Evolutionary conservation across 1,139 yeast genomes (phyloP), one percentile per base, ranked within the genome.

Genomic region (Blastobotrys illinoisensis): DNA sequence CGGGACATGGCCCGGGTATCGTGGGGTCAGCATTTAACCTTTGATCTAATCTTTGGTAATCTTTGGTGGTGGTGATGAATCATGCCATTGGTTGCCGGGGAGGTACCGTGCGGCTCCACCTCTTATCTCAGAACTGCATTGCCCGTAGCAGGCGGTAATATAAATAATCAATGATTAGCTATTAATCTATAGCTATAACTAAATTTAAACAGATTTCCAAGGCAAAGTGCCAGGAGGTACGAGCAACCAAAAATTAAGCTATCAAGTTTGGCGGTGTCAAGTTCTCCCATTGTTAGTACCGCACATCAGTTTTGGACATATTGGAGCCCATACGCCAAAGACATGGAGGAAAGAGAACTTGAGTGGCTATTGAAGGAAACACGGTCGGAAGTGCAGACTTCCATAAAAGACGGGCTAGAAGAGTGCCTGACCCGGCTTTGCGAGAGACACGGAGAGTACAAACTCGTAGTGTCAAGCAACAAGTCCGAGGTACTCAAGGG

Each of bases 1-100:
- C 1, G 96, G 96, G 6, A 91, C 84, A 68, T 91, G 96, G 1
- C 89, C 93, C 0, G 87, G 85, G 65, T 89, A 89, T 5, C 46
- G 40, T 20, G 28, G 21, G 18, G 18, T 43, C 51, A 48, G 24
- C 44, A 28, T 46, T 13, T 23, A 21, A 5, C 4, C 18, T 26
- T 18, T 14, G 5, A 2, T 6, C 3, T 9, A 7, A 11, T 40
- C 20, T 40, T 19, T 11, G 14, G 44, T 19, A 3, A 40, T n/a
- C 9, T 36, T 13, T 19, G 6, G 51, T 48, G 46, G 23, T 9
- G 45, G 43, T 9, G 16, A 40, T 19, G 6, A 21, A 21, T 21
- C 23, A 21, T 21, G 23, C 23, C 23, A 21, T 21, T 21, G 23
- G 23, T 21, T 21, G 6, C 23, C 23, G 23, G 23, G 23, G 6